A percentile compares a stretch with the other conserved stretches of the same genome.
Conservation (phyloP, 2,329 filamentous ascomycete genomes). For the Botryotinia narcissicola region DNA sequence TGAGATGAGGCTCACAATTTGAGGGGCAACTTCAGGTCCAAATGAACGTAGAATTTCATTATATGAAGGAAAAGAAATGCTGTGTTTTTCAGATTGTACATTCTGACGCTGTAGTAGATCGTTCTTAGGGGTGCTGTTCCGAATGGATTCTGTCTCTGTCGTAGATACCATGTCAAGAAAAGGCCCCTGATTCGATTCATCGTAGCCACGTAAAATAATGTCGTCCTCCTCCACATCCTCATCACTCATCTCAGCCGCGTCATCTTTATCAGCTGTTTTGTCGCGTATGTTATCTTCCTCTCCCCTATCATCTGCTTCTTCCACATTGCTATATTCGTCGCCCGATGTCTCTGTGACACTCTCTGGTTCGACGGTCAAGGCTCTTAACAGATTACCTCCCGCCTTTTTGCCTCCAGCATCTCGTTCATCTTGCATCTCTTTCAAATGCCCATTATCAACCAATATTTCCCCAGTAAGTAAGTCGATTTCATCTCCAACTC, state of each 20-base stretch:
- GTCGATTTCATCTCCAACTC: conserved; percentile 86
- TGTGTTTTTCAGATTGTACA: neutral
- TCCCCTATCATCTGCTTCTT: conserved; percentile 29
- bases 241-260: conserved; percentile 28
- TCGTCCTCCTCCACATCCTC: conserved; percentile 38
- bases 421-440: conserved; percentile 58
- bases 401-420: conserved; percentile 43
- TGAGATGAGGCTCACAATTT: conserved; percentile 35
- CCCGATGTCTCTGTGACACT: conserved; percentile 26
- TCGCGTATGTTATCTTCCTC: conserved; percentile 24
- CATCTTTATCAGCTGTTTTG: conserved; percentile 31
- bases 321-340: conserved; percentile 36
- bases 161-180: neutral
- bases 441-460: conserved; percentile 86
- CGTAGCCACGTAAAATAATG: conserved; percentile 37
- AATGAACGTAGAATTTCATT: conserved; percentile 36
- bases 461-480: conserved; percentile 75
- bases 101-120: neutral
- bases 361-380: conserved; percentile 37
- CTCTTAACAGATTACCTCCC: conserved; percentile 28
- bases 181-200: conserved; percentile 25
- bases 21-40: conserved; percentile 34
- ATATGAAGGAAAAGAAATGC: conserved; percentile 29
- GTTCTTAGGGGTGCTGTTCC: neutral
- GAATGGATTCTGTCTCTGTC: neutral